phyloP scores from a whole-genome alignment of 306 rosid species.

The Lathyrus oleraceus region DNA sequence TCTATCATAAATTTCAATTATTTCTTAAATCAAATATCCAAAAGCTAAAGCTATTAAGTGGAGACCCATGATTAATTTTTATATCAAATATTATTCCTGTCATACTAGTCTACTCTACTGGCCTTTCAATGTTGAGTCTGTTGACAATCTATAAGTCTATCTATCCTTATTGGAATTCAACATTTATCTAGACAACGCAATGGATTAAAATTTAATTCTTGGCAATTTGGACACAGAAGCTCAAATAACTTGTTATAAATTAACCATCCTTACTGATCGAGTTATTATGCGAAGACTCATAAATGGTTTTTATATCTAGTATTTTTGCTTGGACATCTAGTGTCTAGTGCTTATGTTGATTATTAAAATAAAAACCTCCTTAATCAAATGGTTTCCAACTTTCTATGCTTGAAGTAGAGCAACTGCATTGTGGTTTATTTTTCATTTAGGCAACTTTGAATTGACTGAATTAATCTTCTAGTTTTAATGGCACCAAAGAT shows the following conservation, averaged over 20 bases:
- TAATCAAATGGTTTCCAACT: slow-evolving; percentile 3
- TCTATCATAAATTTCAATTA: too few relatives aligned
- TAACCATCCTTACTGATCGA: not conserved
- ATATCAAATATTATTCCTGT: not conserved
- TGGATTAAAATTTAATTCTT: not conserved
- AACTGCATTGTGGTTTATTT: not conserved
- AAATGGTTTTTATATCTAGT: not conserved
- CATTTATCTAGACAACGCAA: not conserved
- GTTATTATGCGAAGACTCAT: not conserved
- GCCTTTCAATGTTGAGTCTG: not conserved
- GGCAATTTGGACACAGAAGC: not conserved
- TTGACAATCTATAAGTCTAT: not conserved
- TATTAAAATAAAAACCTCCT: not conserved
- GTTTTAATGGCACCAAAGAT: slow-evolving; percentile 18
- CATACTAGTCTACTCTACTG: not conserved
- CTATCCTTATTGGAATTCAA: not conserved
- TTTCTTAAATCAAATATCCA: slow-evolving; percentile 4
- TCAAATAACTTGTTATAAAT: not conserved
- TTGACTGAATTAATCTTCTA: slow-evolving; percentile 21
- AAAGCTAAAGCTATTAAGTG: not conserved
- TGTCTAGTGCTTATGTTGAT: slow-evolving; percentile 26
- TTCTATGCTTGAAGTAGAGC: slow-evolving; percentile 12
- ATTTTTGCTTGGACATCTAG: slow-evolving; percentile 13
- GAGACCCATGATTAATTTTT: not conserved
- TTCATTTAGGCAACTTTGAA: slow-evolving; percentile 20